Percentiles rank a stretch among this genome's conserved stretches.
These are phyloP conservation scores for Lithocarpus polystachyus DNA, from an alignment of 306 rosid species.

Conservation along the genomic window DNA sequence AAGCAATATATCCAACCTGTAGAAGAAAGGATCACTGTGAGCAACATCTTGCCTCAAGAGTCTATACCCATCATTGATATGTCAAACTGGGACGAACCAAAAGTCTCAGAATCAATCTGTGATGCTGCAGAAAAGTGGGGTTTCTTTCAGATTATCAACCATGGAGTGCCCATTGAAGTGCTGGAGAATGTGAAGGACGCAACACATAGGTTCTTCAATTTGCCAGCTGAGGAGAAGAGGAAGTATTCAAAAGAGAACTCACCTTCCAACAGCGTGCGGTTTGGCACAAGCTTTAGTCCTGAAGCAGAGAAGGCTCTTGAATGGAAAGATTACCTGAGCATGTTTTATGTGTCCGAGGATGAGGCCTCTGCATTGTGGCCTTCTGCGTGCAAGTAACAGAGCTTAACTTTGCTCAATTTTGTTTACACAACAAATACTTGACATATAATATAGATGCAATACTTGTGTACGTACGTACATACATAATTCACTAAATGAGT, in stretches of 20 bases:
- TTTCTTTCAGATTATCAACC: slow-evolving; percentile 55
- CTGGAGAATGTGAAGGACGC: slow-evolving; percentile 44
- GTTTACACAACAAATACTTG: neutral
- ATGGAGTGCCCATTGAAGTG: slow-evolving; percentile 50
- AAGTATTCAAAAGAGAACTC: slow-evolving; percentile 40
- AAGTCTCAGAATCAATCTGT: slow-evolving; percentile 35
- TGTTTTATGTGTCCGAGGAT: slow-evolving; percentile 50
- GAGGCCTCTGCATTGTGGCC: slow-evolving; percentile 60
- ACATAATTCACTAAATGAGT: too few species aligned
- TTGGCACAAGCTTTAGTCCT: slow-evolving; percentile 53
- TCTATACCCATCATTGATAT: slow-evolving; percentile 57
- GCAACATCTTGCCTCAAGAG: slow-evolving; percentile 4
- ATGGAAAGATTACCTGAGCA: slow-evolving; percentile 66
- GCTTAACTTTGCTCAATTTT: too few species aligned
- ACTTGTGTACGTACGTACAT: too few species aligned
- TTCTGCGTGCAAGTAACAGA: slow-evolving; percentile 39
- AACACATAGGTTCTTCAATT: slow-evolving; percentile 43
- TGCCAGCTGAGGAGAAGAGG: slow-evolving; percentile 45
- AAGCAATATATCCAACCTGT: slow-evolving; percentile 51
- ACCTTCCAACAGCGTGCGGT: slow-evolving; percentile 32
- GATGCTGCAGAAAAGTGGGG: slow-evolving; percentile 68
- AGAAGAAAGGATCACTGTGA: slow-evolving; percentile 31
- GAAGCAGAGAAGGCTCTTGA: slow-evolving; percentile 55
- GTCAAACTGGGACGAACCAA: slow-evolving; percentile 36
- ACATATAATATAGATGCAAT: neutral